Conservation (phyloP, 345 rosid species). For the Dipteronia dyeriana region DNA sequence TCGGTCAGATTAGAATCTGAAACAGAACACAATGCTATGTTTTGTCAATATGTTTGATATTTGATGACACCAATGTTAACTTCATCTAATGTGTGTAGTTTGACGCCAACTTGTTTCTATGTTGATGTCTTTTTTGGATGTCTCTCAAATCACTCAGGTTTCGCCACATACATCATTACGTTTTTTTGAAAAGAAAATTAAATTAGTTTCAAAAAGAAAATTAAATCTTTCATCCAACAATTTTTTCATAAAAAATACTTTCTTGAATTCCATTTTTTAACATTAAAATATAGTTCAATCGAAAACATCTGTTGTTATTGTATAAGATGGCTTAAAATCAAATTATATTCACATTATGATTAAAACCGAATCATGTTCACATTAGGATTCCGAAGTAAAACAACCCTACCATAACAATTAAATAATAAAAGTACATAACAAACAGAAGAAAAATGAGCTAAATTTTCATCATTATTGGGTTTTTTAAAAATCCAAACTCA, state of each 20-base stretch:
- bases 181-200: not conserved
- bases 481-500: not conserved
- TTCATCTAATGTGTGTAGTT: not conserved
- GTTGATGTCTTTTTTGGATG: not conserved
- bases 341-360: no score
- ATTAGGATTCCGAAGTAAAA: no score
- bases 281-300: not conserved
- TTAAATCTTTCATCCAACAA: no score
- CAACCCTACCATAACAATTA: not conserved
- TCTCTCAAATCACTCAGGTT: not conserved
- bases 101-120: not conserved
- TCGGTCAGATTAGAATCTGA: not conserved
- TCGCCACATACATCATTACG: not conserved
- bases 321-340: not conserved
- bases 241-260: no score
- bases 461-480: not conserved
- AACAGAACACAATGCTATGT: not conserved
- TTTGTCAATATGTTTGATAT: not conserved
- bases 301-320: not conserved
- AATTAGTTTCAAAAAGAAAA: not conserved
- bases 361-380: not conserved
- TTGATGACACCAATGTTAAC: not conserved
- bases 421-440: not conserved
- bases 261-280: no score
- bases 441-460: not conserved